These are phyloP conservation scores for Colletotrichum tofieldiae DNA, from an alignment of 2,329 filamentous ascomycete genomes.

Conservation along the genomic window DNA sequence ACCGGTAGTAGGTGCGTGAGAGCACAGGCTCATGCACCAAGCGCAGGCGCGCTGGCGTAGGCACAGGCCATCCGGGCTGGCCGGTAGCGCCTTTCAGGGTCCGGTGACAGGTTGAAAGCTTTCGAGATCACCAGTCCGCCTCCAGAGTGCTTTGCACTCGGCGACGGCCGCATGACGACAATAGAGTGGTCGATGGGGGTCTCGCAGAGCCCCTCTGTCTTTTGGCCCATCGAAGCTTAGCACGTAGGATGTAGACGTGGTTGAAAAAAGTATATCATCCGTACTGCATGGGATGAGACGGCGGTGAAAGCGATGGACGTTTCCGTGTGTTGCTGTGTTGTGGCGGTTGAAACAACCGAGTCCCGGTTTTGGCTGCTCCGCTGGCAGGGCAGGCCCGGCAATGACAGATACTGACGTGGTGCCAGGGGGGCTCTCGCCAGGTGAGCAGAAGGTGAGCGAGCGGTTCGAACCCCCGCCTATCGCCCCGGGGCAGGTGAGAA, in stretches of 20 bases:
- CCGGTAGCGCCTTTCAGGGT: slow-evolving; percentile 36
- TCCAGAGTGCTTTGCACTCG: slow-evolving; percentile 9
- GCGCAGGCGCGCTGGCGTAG: slow-evolving; percentile 23
- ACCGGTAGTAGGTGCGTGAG: neutral
- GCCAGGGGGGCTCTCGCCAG: slow-evolving; percentile 20
- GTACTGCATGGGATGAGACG: slow-evolving; percentile 27
- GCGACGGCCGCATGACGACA: slow-evolving; percentile 34
- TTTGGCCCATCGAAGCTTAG: neutral
- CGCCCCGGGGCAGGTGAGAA: slow-evolving; percentile 12
- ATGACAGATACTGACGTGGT: neutral
- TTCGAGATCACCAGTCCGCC: slow-evolving; percentile 6
- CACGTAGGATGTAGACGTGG: slow-evolving; percentile 7
- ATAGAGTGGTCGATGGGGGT: slow-evolving; percentile 17
- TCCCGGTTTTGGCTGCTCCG: slow-evolving; percentile 35
- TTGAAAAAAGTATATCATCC: slow-evolving; percentile 1
- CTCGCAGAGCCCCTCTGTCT: slow-evolving; percentile 16
- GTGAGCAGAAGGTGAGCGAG: slow-evolving; percentile 19
- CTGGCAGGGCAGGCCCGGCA: slow-evolving; percentile 33
- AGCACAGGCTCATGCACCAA: slow-evolving; percentile 26
- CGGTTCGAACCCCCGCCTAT: slow-evolving; percentile 5
- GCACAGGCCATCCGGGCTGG: slow-evolving; percentile 38
- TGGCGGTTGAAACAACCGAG: slow-evolving; percentile 37
- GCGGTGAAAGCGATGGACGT: slow-evolving; percentile 37
- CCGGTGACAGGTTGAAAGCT: slow-evolving; percentile 35
- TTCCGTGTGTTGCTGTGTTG: slow-evolving; percentile 22